Evolutionary conservation across 495 filamentous ascomycete genomes (phyloP).

Genomic region (Bacidia gigantensis): DNA sequence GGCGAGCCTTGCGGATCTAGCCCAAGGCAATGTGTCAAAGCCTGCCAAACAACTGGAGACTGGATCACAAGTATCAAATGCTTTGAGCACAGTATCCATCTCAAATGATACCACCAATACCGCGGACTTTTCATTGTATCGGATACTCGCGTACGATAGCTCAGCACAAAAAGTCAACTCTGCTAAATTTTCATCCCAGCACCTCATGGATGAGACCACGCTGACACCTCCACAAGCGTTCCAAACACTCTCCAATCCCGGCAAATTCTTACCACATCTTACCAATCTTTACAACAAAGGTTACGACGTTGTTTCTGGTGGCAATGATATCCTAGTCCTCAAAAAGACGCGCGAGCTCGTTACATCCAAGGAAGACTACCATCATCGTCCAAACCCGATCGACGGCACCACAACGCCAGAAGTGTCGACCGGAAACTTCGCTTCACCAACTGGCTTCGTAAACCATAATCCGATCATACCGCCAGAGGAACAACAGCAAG

Average conservation of each 20-base stretch:
- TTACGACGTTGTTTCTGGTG: constrained; percentile 59
- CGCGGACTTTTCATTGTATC: constrained; percentile 35
- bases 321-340: constrained; percentile 59
- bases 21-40: too few species aligned
- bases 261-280: constrained; percentile 60
- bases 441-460: constrained; percentile 43
- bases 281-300: constrained; percentile 48
- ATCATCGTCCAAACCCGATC: constrained; percentile 35
- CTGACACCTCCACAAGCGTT: constrained; percentile 49
- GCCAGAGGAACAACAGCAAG: constrained; percentile 14
- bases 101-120: background rate
- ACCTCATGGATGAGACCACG: constrained; percentile 22
- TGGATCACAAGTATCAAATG: too few species aligned
- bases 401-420: constrained; percentile 33
- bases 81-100: background rate
- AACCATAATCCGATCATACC: constrained; percentile 34
- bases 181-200: constrained; percentile 47
- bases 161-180: constrained; percentile 43
- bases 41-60: too few species aligned
- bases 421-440: constrained; percentile 29
- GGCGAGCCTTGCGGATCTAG: too few species aligned
- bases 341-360: constrained; percentile 31
- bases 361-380: background rate
- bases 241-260: constrained; percentile 50
- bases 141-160: constrained; percentile 59